These are phyloP conservation scores for Venturiaceae sp. DNA, from an alignment of 2,329 filamentous ascomycete genomes.

Conservation along the genomic window DNA sequence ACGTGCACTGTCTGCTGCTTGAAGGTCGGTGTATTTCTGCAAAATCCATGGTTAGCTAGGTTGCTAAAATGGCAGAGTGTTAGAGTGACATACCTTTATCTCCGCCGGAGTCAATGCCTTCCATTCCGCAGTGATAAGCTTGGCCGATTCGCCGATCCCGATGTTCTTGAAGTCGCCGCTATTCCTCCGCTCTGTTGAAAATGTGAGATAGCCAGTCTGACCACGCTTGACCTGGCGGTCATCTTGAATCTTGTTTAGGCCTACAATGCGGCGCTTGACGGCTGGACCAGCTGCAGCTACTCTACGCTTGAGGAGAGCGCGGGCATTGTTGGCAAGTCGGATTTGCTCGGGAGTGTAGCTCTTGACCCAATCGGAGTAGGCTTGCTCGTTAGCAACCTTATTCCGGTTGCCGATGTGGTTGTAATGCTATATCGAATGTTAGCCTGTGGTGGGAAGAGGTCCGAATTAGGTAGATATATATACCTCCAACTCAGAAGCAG, in stretches of 20 bases:
- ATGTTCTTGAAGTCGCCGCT: slow-evolving; percentile 44
- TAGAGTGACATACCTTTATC: slow-evolving; percentile 31
- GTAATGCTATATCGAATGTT: slow-evolving; percentile 34
- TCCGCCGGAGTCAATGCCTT: slow-evolving; percentile 33
- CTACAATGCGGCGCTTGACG: slow-evolving; percentile 8
- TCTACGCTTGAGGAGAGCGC: slow-evolving; percentile 24
- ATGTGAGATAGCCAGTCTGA: slow-evolving; percentile 30
- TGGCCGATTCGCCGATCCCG: slow-evolving; percentile 24
- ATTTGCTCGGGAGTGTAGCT: slow-evolving; percentile 48
- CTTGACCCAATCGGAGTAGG: slow-evolving; percentile 45
- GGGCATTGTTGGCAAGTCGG: slow-evolving; percentile 48
- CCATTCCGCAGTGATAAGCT: slow-evolving; percentile 37
- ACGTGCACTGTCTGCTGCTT: slow-evolving; percentile 1
- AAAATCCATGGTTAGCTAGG: not conserved
- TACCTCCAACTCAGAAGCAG: slow-evolving; percentile 26
- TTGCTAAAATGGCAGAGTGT: not conserved
- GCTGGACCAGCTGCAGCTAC: slow-evolving; percentile 11
- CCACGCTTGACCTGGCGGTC: slow-evolving; percentile 41
- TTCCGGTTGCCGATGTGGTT: slow-evolving; percentile 40
- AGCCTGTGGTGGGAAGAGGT: slow-evolving; percentile 8
- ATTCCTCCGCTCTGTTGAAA: slow-evolving; percentile 31
- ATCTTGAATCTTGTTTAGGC: slow-evolving; percentile 35
- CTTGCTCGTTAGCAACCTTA: slow-evolving; percentile 30
- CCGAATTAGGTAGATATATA: slow-evolving; percentile 1
- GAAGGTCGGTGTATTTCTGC: slow-evolving; percentile 8